phyloP scores from a whole-genome alignment of 768 basidiomycete species.

The Mycena rebaudengoi region DNA sequence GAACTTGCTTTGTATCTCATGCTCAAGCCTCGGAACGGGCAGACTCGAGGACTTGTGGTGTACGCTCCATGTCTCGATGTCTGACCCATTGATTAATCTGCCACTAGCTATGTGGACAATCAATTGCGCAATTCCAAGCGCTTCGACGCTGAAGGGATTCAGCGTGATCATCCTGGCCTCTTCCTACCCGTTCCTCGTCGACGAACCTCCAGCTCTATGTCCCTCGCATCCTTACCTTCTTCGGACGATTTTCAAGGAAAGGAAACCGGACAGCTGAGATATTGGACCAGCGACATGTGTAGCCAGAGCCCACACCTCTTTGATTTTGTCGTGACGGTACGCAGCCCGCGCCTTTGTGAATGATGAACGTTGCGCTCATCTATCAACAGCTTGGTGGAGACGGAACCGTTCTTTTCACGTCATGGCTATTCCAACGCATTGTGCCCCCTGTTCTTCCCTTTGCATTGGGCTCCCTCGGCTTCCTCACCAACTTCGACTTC shows the following conservation, averaged over 20 bases:
- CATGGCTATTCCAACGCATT: slow-evolving; percentile 98
- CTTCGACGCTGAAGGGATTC: slow-evolving; percentile 92
- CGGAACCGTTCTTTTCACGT: slow-evolving; percentile 97
- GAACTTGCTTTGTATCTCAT: slow-evolving; percentile 96
- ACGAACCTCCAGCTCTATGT: slow-evolving; percentile 73
- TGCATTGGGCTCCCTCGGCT: slow-evolving; percentile 95
- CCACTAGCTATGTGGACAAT: slow-evolving; percentile 88
- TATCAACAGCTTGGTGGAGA: slow-evolving; percentile 90
- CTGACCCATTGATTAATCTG: slow-evolving; percentile 22
- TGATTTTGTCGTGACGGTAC: slow-evolving; percentile 96
- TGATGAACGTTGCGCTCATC: background rate
- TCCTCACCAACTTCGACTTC: slow-evolving; percentile 97
- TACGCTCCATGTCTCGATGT: slow-evolving; percentile 42
- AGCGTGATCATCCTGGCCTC: slow-evolving; percentile 86
- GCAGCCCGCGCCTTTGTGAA: slow-evolving; percentile 42
- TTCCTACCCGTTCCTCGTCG: slow-evolving; percentile 83
- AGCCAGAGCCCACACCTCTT: slow-evolving; percentile 89
- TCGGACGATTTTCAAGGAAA: slow-evolving; percentile 50
- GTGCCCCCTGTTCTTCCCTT: slow-evolving; percentile 99
- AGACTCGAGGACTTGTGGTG: slow-evolving; percentile 86
- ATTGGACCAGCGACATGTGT: slow-evolving; percentile 99
- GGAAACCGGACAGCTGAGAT: slow-evolving; percentile 92
- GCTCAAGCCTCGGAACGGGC: slow-evolving; percentile 76
- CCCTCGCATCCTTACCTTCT: slow-evolving; percentile 56
- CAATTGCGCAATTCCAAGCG: slow-evolving; percentile 90